Evolutionary conservation across 1,139 yeast species (phyloP).

Genomic region (Saccharomyces hybrid): DNA sequence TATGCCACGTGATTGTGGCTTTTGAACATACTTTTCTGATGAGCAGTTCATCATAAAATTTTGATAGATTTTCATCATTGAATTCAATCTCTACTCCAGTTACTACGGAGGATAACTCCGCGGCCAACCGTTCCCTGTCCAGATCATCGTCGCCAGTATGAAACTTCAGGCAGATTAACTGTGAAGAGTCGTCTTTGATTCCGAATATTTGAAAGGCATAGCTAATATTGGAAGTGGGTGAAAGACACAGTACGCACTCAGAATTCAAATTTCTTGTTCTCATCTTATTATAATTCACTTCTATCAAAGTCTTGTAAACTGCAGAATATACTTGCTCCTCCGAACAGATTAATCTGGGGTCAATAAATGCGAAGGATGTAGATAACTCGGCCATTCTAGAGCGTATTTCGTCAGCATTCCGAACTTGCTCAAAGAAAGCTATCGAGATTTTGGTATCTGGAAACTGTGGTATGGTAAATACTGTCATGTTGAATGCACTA

Average conservation of each 20-base stretch:
- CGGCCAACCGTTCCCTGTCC: slow-evolving; percentile 12
- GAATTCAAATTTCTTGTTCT: slow-evolving; percentile 47
- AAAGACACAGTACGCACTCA: slow-evolving; percentile 45
- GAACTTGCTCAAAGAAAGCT: slow-evolving; percentile 38
- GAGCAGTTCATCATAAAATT: slow-evolving; percentile 30
- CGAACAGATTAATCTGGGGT: slow-evolving; percentile 39
- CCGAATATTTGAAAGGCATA: slow-evolving; percentile 44
- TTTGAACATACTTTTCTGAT: slow-evolving; percentile 33
- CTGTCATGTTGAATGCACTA: slow-evolving; percentile 6
- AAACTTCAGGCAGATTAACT: slow-evolving; percentile 36
- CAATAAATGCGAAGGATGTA: slow-evolving; percentile 39
- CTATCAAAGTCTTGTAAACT: slow-evolving; percentile 43
- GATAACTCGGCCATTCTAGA: slow-evolving; percentile 33
- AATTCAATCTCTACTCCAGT: slow-evolving; percentile 33
- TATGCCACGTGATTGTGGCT: background rate
- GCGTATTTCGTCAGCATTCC: slow-evolving; percentile 34
- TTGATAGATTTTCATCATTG: slow-evolving; percentile 31
- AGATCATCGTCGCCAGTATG: slow-evolving; percentile 13
- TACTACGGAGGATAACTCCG: slow-evolving; percentile 15
- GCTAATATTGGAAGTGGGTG: slow-evolving; percentile 44
- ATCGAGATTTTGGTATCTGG: slow-evolving; percentile 34
- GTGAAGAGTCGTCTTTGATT: slow-evolving; percentile 34
- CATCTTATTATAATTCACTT: slow-evolving; percentile 35
- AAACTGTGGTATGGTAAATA: slow-evolving; percentile 38
- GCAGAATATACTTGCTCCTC: slow-evolving; percentile 45